Conservation (phyloP, 129 eudicot species). For the Flaveria ramosissima region DNA sequence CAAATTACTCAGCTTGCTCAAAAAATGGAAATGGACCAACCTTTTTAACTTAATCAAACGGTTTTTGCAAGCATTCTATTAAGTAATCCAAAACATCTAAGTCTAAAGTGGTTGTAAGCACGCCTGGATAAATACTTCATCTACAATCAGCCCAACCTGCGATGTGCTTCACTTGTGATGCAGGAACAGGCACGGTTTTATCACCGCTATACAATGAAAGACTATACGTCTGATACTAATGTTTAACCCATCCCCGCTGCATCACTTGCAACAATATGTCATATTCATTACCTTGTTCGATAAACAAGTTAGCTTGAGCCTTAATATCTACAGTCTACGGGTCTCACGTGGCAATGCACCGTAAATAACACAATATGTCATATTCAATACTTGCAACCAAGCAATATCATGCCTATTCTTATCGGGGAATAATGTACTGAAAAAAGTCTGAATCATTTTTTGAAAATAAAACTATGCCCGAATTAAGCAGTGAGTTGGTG, state of each 20-base stretch:
- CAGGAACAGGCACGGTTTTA: too few relatives aligned
- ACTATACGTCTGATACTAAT: conserved; percentile 64
- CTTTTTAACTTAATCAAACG: conserved; percentile 68
- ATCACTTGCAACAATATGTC: conserved; percentile 96
- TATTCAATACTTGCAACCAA: too few relatives aligned
- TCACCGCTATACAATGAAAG: conserved; percentile 86
- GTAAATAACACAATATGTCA: conserved; percentile 74
- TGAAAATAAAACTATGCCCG: too few relatives aligned
- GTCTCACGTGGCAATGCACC: conserved; percentile 98
- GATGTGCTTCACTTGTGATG: conserved; percentile 94
- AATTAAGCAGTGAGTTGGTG: too few relatives aligned
- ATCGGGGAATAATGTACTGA: too few relatives aligned
- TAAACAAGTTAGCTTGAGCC: conserved; percentile 74
- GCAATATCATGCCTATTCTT: too few relatives aligned
- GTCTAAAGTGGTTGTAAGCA: conserved; percentile 74
- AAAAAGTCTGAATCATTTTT: too few relatives aligned
- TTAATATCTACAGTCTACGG: conserved; percentile 47
- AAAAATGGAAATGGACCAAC: conserved; percentile 85
- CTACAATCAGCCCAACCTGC: conserved; percentile 98
- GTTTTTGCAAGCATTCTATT: conserved; percentile 76
- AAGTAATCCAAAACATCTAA: conserved; percentile 73
- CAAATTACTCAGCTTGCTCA: conserved; percentile 94
- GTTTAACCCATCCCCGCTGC: conserved; percentile 99
- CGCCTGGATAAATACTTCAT: conserved; percentile 92
- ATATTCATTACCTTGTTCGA: conserved; percentile 66